Evolutionary conservation across 768 basidiomycete genomes (phyloP), one percentile per base, ranked within the genome.

Genomic region (Tephrocybe rancida): DNA sequence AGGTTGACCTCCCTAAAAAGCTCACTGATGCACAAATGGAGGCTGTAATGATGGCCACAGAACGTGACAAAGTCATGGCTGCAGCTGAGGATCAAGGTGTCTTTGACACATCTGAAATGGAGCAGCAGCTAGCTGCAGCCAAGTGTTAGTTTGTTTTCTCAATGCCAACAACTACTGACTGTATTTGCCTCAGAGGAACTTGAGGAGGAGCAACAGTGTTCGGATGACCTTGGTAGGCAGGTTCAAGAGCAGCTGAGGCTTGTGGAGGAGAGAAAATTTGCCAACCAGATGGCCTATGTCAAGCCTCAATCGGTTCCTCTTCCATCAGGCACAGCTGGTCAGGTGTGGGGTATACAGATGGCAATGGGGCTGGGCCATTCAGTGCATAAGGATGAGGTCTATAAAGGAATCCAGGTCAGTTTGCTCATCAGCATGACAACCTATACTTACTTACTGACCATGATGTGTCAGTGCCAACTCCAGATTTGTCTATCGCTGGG

Each of bases 391-490:
- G 38, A 29, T 21, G 38, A 50, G 48, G 18, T 50, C 37, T 50
- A 50, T 19, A 50, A 50, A 41, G 25, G 35, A 7, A 50, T 50
- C 8, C 48, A 50, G 24, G 48, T 41, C 9, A 18, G 38, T 11
- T 22, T 2, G 19, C 16, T 27, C 26, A 18, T 24, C 3, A 14
- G 5, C 18, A 5, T 30, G 7, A n/a, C 3, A 14, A 25, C 5
- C 42, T n/a, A n/a, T n/a, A n/a, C n/a, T n/a, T n/a, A 44, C 13
- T 21, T 5, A 44, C 42, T 26, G 3, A 45, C 44, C 6, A 34
- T 13, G 13, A 22, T 8, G n/a, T 44, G 10, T 21, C 22, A 46
- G 51, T 3, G 11, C 7, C 42, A 52, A 18, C 24, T 52, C 8
- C 11, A 7, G 44, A 52, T 10, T 18, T 52, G 13, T 14, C 51